These are phyloP conservation scores for Lactarius akahatsu DNA, from an alignment of 768 basidiomycete genomes.

Conservation along the genomic window DNA sequence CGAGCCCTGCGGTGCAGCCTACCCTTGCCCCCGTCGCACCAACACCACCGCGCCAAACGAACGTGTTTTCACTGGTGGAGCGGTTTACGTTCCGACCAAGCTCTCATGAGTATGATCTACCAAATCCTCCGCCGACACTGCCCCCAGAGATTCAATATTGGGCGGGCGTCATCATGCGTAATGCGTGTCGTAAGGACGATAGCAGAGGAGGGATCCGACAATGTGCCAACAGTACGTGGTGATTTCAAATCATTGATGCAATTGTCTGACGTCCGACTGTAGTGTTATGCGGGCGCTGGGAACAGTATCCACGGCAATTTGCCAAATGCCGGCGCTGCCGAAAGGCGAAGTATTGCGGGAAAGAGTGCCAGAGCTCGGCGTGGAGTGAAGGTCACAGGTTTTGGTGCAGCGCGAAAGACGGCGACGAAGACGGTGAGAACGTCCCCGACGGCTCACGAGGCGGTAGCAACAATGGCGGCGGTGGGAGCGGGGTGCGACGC, in stretches of 20 bases:
- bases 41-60: constrained; percentile 56
- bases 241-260: background rate
- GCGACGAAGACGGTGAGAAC: constrained; percentile 42
- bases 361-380: constrained; percentile 93
- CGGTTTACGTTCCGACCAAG: constrained; percentile 94
- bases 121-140: constrained; percentile 64
- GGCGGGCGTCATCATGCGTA: constrained; percentile 99
- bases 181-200: constrained; percentile 98
- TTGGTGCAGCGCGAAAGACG: constrained; percentile 78
- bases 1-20: constrained; percentile 32
- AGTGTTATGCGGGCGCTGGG: constrained; percentile 97
- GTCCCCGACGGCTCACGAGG: constrained; percentile 9
- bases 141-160: constrained; percentile 96
- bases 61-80: constrained; percentile 95
- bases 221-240: constrained; percentile 86
- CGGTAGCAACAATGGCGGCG: constrained; percentile 1
- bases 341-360: constrained; percentile 98
- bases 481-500: constrained; percentile 19
- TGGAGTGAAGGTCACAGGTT: constrained; percentile 97
- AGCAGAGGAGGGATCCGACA: constrained; percentile 89
- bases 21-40: constrained; percentile 33
- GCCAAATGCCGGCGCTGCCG: constrained; percentile 94
- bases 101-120: constrained; percentile 70
- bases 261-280: constrained; percentile 15
- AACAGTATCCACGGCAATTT: constrained; percentile 88